These are phyloP conservation scores for Hypoxylon fragiforme DNA, from an alignment of 495 filamentous ascomycete species.

Conservation along the genomic window DNA sequence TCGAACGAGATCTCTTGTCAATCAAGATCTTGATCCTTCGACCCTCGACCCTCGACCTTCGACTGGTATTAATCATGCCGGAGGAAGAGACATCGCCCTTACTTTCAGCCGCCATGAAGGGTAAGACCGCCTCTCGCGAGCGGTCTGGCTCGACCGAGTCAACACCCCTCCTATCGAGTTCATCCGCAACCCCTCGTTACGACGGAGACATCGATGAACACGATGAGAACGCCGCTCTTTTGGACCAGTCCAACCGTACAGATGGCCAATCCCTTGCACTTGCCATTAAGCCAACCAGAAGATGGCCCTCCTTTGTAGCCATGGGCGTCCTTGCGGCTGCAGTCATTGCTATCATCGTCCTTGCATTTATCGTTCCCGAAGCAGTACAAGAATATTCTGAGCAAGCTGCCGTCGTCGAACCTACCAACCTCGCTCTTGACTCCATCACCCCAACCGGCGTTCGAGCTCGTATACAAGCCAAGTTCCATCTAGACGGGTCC, in stretches of 20 bases:
- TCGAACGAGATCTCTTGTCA: conserved; percentile 4
- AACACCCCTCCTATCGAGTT: conserved; percentile 57
- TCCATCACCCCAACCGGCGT: conserved; percentile 78
- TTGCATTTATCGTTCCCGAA: conserved; percentile 78
- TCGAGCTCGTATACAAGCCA: conserved; percentile 74
- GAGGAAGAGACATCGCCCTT: conserved; percentile 49
- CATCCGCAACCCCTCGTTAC: conserved; percentile 47
- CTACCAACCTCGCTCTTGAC: conserved; percentile 79
- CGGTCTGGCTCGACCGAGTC: conserved; percentile 47
- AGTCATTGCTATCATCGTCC: conserved; percentile 53
- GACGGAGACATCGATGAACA: conserved; percentile 48
- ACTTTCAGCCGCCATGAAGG: conserved; percentile 37
- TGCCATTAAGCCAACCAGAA: conserved; percentile 35
- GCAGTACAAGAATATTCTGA: conserved; percentile 82
- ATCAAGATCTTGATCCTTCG: conserved; percentile 1
- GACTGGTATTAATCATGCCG: conserved; percentile 46
- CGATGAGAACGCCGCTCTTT: conserved; percentile 37
- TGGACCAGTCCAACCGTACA: conserved; percentile 33
- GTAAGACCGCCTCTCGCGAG: conserved; percentile 37
- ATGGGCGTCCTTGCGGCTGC: conserved; percentile 46
- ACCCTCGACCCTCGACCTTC: not conserved
- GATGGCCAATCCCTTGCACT: conserved; percentile 23
- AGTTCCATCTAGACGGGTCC: conserved; percentile 74
- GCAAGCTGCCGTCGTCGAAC: conserved; percentile 77
- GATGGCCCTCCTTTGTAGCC: conserved; percentile 53